These are phyloP conservation scores for Gastrolobium villosum DNA, from an alignment of 306 rosid species.

Conservation along the genomic window DNA sequence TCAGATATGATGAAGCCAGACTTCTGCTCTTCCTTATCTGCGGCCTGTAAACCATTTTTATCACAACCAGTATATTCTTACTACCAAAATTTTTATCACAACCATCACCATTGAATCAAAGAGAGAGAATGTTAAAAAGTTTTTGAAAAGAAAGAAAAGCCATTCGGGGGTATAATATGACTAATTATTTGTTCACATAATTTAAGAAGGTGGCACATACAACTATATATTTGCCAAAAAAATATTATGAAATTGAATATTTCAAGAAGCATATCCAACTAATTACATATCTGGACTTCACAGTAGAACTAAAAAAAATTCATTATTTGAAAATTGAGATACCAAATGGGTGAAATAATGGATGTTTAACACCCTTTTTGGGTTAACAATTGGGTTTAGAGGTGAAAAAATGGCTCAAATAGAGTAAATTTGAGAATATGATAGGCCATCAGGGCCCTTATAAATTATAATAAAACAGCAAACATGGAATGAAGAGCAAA, in stretches of 20 bases:
- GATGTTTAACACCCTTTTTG: conserved; percentile 4
- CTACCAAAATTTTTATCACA: too few species aligned
- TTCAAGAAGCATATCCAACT: conserved; percentile 21
- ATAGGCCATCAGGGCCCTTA: not conserved
- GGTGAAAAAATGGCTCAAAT: not conserved
- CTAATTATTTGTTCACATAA: not conserved
- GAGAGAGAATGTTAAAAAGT: too few species aligned
- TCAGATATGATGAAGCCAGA: conserved; percentile 65
- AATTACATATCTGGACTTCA: not conserved
- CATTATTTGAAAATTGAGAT: conserved; percentile 23
- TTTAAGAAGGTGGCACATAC: not conserved
- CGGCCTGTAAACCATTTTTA: conserved; percentile 53
- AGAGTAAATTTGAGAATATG: conserved; percentile 22
- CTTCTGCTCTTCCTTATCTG: conserved; percentile 57
- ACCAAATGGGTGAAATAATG: conserved; percentile 5
- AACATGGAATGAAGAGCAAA: not conserved
- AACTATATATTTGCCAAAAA: conserved; percentile 18
- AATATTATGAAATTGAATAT: not conserved
- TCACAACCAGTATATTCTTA: too few species aligned
- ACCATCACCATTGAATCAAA: too few species aligned
- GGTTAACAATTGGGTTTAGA: conserved; percentile 7
- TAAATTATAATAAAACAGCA: conserved; percentile 5
- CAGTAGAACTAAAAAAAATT: not conserved
- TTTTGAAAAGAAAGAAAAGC: too few species aligned
- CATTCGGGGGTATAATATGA: not conserved